These are phyloP conservation scores for Wickerhamiella sergipiensis DNA, from an alignment of 805 yeast genomes.

Conservation along the genomic window DNA sequence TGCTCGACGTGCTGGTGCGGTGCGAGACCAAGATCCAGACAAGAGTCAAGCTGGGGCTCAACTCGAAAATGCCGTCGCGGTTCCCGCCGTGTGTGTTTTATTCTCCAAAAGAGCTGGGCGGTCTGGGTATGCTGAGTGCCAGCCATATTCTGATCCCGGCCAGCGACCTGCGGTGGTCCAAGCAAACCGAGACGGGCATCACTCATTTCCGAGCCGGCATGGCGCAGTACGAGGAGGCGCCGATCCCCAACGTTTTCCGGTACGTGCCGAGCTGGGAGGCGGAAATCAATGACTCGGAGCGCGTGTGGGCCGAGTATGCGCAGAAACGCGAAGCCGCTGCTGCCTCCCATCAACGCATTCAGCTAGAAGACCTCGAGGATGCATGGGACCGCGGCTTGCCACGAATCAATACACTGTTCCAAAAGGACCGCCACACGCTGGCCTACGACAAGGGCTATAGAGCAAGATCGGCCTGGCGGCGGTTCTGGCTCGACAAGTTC, in stretches of 20 bases:
- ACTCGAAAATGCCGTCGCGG: slow-evolving; percentile 96
- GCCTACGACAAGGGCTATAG: slow-evolving; percentile 94
- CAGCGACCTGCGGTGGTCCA: slow-evolving; percentile 80
- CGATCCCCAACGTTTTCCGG: slow-evolving; percentile 87
- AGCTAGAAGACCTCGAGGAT: slow-evolving; percentile 86
- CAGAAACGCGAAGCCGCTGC: slow-evolving; percentile 76
- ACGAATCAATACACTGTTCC: slow-evolving; percentile 86
- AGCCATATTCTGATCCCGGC: slow-evolving; percentile 92
- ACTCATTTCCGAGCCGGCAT: slow-evolving; percentile 91
- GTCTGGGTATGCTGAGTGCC: slow-evolving; percentile 94
- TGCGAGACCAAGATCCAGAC: slow-evolving; percentile 90
- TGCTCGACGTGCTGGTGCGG: slow-evolving; percentile 72
- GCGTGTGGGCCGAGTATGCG: slow-evolving; percentile 97
- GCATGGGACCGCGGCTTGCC: slow-evolving; percentile 97
- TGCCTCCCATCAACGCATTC: slow-evolving; percentile 70
- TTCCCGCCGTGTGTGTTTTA: slow-evolving; percentile 98
- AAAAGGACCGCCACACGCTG: slow-evolving; percentile 84
- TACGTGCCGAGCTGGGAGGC: slow-evolving; percentile 95
- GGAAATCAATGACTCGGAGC: slow-evolving; percentile 82
- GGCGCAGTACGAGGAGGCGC: slow-evolving; percentile 51
- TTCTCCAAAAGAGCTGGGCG: slow-evolving; percentile 95
- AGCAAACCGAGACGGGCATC: slow-evolving; percentile 86
- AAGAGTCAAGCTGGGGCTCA: slow-evolving; percentile 83
- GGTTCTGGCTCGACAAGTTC: slow-evolving; percentile 52
- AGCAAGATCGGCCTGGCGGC: slow-evolving; percentile 63